Conservation (phyloP, 352 stramenopile genomes). For the Phytophthora pinifolia region DNA sequence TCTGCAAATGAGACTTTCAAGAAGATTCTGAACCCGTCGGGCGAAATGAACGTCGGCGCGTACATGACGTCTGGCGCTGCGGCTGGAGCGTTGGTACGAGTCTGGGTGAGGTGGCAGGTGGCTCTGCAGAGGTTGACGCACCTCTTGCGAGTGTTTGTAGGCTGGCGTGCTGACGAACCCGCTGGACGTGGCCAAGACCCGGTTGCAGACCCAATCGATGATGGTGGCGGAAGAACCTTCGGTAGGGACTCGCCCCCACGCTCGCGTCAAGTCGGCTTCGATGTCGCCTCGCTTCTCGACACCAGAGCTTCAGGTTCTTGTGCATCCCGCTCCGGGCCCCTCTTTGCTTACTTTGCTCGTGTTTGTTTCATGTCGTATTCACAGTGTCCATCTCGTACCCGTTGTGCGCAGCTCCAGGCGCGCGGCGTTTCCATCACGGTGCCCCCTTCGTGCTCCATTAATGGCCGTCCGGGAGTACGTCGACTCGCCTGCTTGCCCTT, state of each 20-base stretch:
- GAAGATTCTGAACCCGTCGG: constrained; percentile 90
- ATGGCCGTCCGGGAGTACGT: constrained; percentile 42
- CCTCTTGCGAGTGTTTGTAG: too few relatives aligned
- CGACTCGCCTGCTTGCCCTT: not conserved
- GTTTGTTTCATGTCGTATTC: constrained; percentile 44
- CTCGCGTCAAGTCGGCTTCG: constrained; percentile 31
- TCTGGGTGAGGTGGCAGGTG: not conserved
- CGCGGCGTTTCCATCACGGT: constrained; percentile 63
- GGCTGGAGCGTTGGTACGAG: constrained; percentile 91
- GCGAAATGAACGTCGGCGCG: constrained; percentile 86
- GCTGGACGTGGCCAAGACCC: constrained; percentile 98
- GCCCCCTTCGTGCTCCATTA: constrained; percentile 59
- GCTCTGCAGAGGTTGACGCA: not conserved
- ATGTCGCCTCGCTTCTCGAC: constrained; percentile 40
- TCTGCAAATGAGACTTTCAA: constrained; percentile 97
- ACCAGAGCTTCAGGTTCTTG: constrained; percentile 60
- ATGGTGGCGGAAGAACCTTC: constrained; percentile 56
- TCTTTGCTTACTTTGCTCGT: constrained; percentile 33
- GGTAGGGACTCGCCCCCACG: constrained; percentile 43
- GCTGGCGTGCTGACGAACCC: constrained; percentile 94
- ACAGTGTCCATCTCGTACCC: constrained; percentile 73
- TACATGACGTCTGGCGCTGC: constrained; percentile 93
- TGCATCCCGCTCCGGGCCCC: constrained; percentile 24
- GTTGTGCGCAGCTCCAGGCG: constrained; percentile 71
- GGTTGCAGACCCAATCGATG: constrained; percentile 94